These are phyloP conservation scores for Fusarium cicatricum DNA, from an alignment of 2,329 filamentous ascomycete species.

Conservation along the genomic window DNA sequence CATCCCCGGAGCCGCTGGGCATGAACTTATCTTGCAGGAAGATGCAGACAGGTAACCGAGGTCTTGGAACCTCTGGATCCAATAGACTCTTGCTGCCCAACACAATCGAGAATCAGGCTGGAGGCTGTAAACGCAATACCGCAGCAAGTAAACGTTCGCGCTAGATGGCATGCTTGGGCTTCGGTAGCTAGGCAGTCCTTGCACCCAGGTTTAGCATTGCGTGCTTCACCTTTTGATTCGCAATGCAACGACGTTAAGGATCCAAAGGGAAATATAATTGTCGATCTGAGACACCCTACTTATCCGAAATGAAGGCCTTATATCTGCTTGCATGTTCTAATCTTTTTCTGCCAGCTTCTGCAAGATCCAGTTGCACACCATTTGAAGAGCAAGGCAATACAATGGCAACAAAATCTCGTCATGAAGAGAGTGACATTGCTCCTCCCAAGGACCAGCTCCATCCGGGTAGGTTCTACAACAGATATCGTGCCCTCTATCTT, in stretches of 20 bases:
- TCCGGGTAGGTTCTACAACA: slow-evolving; percentile 35
- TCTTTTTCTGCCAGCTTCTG: neutral
- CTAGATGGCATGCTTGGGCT: slow-evolving; percentile 6
- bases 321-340: neutral
- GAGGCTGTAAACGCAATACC: slow-evolving; percentile 27
- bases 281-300: slow-evolving; percentile 13
- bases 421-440: slow-evolving; percentile 33
- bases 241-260: neutral
- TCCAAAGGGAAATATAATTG: slow-evolving; percentile 33
- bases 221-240: slow-evolving; percentile 10
- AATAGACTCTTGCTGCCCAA: neutral
- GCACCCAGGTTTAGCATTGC: slow-evolving; percentile 18
- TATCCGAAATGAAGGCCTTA: slow-evolving; percentile 1
- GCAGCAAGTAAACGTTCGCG: slow-evolving; percentile 14
- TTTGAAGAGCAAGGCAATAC: neutral
- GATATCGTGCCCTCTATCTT: neutral
- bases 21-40: neutral
- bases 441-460: slow-evolving; percentile 45
- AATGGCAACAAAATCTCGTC: slow-evolving; percentile 31
- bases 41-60: no score
- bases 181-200: slow-evolving; percentile 15
- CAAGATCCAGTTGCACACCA: neutral
- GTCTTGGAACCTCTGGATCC: neutral
- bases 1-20: slow-evolving; percentile 5
- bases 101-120: no score